Evolutionary conservation across 2,329 filamentous ascomycete genomes (phyloP).

Genomic region (Beauveria sp.): DNA sequence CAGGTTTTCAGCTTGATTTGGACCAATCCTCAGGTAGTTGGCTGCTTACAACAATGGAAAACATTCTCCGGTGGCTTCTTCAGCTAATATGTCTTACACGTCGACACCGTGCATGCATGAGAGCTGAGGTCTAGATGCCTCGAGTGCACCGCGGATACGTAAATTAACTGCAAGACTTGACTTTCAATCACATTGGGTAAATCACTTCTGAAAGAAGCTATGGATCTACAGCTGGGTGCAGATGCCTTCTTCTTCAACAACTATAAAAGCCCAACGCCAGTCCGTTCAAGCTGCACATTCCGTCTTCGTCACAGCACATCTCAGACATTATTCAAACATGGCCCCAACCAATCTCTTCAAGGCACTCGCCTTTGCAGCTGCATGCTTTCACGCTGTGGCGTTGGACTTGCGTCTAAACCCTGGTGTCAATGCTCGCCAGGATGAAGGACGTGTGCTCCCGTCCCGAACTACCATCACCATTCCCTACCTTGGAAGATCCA

Average conservation of each 20-base stretch:
- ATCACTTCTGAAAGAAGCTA: too few species aligned
- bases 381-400: background rate
- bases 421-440: background rate
- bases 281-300: background rate
- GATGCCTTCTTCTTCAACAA: too few species aligned
- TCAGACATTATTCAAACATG: background rate
- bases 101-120: background rate
- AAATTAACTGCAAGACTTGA: too few species aligned
- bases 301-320: background rate
- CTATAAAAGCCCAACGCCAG: background rate
- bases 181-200: too few species aligned
- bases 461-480: background rate
- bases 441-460: background rate
- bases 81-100: background rate
- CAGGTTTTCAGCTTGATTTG: too few species aligned
- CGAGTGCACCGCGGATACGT: too few species aligned
- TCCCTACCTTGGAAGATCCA: background rate
- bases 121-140: constrained; percentile 1
- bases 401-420: background rate
- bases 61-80: background rate
- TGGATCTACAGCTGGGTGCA: too few species aligned
- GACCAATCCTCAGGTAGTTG: too few species aligned
- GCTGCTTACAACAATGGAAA: background rate
- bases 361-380: background rate
- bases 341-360: background rate